These are phyloP conservation scores for Dactylellina leptospora DNA, from an alignment of 2,329 filamentous ascomycete genomes.

Conservation along the genomic window DNA sequence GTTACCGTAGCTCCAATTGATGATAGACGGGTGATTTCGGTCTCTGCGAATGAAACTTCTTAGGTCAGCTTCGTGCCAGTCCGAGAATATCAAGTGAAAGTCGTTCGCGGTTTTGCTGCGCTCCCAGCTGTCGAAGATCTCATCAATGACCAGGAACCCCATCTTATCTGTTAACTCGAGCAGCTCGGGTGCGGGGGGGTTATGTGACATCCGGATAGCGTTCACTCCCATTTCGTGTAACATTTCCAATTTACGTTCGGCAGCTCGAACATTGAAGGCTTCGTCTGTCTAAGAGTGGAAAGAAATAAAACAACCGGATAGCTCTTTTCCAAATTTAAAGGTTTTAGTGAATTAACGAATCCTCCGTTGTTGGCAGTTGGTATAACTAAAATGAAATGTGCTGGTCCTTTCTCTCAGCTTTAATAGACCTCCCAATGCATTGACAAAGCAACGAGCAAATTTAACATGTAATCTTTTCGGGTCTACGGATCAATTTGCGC, in stretches of 20 bases:
- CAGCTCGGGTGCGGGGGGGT: constrained; percentile 66
- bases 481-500: too few species aligned
- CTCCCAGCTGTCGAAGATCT: constrained; percentile 67
- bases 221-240: constrained; percentile 66
- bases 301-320: too few species aligned
- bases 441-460: too few species aligned
- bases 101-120: constrained; percentile 64
- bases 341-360: too few species aligned
- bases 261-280: constrained; percentile 65
- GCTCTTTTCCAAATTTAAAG: too few species aligned
- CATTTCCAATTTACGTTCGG: constrained; percentile 65
- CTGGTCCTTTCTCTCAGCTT: too few species aligned
- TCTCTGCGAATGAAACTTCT: constrained; percentile 66
- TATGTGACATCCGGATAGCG: constrained; percentile 66
- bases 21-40: constrained; percentile 67
- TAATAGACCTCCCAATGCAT: too few species aligned
- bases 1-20: constrained; percentile 67
- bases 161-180: constrained; percentile 65
- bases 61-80: constrained; percentile 67
- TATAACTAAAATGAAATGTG: too few species aligned
- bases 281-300: too few species aligned
- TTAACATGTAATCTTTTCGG: too few species aligned
- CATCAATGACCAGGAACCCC: constrained; percentile 66
- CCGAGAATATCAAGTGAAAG: constrained; percentile 65
- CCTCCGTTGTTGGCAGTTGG: too few species aligned